A percentile compares a stretch with the other conserved stretches of the same genome.
These are phyloP conservation scores for Botrytis sinoallii DNA, from an alignment of 2,329 filamentous ascomycete genomes.

Conservation along the genomic window DNA sequence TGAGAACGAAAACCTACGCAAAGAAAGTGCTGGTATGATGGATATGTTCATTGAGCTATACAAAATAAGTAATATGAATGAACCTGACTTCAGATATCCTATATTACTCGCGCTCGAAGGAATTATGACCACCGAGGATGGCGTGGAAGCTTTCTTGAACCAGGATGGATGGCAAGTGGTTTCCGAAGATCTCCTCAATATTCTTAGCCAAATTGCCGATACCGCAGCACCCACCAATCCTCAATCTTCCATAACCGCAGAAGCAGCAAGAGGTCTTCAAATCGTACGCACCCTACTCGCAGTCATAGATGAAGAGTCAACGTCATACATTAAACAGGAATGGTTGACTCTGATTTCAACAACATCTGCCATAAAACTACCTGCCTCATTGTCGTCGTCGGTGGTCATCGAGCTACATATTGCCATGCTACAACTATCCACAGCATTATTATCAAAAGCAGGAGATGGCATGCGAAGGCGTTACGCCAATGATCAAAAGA, in stretches of 20 bases:
- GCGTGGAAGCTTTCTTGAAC: constrained; percentile 42
- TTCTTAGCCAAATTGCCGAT: constrained; percentile 38
- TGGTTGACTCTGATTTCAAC: constrained; percentile 56
- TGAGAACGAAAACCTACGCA: constrained; percentile 56
- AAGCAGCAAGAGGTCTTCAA: constrained; percentile 50
- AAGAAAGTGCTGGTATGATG: constrained; percentile 49
- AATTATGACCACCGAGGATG: constrained; percentile 47
- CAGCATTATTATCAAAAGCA: constrained; percentile 50
- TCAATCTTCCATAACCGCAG: constrained; percentile 31
- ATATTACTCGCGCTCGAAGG: constrained; percentile 60
- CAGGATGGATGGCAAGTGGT: constrained; percentile 55
- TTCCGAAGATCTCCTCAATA: constrained; percentile 47
- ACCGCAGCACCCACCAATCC: neutral
- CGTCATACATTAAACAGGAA: constrained; percentile 45
- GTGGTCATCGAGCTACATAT: constrained; percentile 47
- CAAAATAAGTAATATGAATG: constrained; percentile 32
- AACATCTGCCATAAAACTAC: constrained; percentile 42
- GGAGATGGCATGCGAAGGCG: constrained; percentile 46
- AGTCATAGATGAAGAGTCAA: constrained; percentile 48
- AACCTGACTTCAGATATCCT: constrained; percentile 54
- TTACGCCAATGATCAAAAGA: constrained; percentile 50
- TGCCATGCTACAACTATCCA: constrained; percentile 54
- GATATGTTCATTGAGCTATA: constrained; percentile 66
- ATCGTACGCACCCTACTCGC: constrained; percentile 54
- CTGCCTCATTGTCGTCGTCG: constrained; percentile 16